Conservation (phyloP, 2,329 filamentous ascomycete genomes). For the Talaromyces funiculosus region DNA sequence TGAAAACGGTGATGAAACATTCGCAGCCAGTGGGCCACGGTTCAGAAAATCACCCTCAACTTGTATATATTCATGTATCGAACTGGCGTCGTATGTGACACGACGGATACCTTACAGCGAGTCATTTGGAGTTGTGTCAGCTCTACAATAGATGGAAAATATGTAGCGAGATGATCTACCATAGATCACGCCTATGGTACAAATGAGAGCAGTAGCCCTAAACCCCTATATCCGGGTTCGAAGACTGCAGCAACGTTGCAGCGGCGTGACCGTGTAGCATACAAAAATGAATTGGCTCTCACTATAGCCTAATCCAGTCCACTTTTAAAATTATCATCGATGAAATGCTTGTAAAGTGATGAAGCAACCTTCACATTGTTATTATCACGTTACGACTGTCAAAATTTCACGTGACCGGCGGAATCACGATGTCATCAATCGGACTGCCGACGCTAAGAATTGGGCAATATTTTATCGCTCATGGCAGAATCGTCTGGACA, state of each 20-base stretch:
- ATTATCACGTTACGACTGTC: neutral
- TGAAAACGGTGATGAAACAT: neutral
- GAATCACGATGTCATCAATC: neutral
- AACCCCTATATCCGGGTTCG: no score
- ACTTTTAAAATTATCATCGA: no score
- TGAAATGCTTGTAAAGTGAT: neutral
- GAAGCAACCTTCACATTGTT: neutral
- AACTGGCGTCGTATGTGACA: neutral
- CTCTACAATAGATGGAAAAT: neutral
- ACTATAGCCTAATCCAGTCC: no score
- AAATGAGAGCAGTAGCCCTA: no score
- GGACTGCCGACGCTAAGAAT: neutral
- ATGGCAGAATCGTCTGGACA: neutral
- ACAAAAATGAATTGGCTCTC: no score
- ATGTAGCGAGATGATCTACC: no score
- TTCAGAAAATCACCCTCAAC: neutral
- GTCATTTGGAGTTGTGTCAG: neutral
- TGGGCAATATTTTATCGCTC: neutral
- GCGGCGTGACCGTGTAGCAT: no score
- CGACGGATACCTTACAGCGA: neutral
- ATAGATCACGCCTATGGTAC: no score
- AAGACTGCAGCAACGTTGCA: no score
- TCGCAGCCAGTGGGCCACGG: neutral
- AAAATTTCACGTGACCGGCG: neutral
- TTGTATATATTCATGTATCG: slow-evolving; percentile 7